Evolutionary conservation across 352 stramenopile species (phyloP).

Genomic region (Globisporangium sylvaticum): DNA sequence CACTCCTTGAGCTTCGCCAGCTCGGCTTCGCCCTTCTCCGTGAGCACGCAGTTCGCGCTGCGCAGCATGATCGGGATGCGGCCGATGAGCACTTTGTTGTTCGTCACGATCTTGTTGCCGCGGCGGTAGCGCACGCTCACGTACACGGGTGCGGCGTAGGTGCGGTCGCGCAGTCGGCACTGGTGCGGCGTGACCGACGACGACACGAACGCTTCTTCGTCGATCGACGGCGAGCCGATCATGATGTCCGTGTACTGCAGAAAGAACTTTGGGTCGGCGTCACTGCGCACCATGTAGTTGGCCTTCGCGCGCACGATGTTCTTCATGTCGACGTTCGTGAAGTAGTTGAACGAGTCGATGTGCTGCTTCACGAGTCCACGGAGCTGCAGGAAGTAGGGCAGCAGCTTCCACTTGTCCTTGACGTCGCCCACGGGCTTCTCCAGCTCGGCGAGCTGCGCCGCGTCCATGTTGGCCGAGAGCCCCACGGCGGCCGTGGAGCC

Average conservation of each 20-base stretch:
- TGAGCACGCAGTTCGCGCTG: conserved; percentile 94
- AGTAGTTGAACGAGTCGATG: conserved; percentile 99
- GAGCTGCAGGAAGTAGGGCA: conserved; percentile 97
- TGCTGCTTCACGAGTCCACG: conserved; percentile 95
- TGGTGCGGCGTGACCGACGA: conserved; percentile 95
- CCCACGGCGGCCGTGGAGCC: conserved; percentile 8
- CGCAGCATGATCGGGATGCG: conserved; percentile 99
- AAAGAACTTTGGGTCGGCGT: conserved; percentile 98
- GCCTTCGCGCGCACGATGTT: conserved; percentile 96
- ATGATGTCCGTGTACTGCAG: conserved; percentile 98
- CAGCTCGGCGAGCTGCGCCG: conserved; percentile 48
- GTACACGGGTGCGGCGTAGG: conserved; percentile 98
- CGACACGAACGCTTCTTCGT: conserved; percentile 95
- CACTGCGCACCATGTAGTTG: conserved; percentile 89
- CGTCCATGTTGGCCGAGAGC: conserved; percentile 10
- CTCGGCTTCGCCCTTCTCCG: conserved; percentile 91
- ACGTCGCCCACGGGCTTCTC: conserved; percentile 73
- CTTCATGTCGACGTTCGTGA: conserved; percentile 97
- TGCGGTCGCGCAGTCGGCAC: conserved; percentile 98
- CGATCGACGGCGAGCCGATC: conserved; percentile 94
- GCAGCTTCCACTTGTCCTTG: conserved; percentile 97
- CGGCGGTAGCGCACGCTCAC: conserved; percentile 98
- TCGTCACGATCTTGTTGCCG: conserved; percentile 97
- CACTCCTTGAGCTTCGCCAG: conserved; percentile 98
- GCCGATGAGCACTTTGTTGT: conserved; percentile 95